Base-by-base conservation (phyloP, 176 grass and related monocot genomes). In the Dendrocalamus sinicus region DNA sequence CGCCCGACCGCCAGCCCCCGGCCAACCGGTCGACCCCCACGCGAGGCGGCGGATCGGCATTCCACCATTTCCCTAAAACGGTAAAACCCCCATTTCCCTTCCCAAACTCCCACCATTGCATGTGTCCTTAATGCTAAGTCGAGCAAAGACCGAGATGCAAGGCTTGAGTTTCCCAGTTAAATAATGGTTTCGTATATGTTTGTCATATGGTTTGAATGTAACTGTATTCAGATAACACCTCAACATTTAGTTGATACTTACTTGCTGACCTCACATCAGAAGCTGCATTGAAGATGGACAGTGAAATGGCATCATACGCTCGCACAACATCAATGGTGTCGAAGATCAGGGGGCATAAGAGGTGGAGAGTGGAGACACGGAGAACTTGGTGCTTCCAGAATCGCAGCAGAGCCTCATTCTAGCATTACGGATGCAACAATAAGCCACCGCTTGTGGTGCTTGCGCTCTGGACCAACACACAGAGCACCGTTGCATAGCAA, bases 371-470 rank as follows among this genome's bases (percentile, higher is more conserved):
- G 17, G 78, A 92, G 32, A 67, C 14, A 4, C 0, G 30, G 53
- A 37, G 50, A 59, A 66, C 47, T 73, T 87, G 50, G 32, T 88
- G 46, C 72, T 72, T 9, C 63, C 57, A 69, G 81, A 50, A 15
- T 80, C 43, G 48, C 65, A 85, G n/a, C 85, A 55, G 70, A 75
- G 72, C 51, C 69, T 78, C 40, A 69, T 82, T 62, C 26, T 9
- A 86, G 83, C 30, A 69, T 85, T 10, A 83, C 81, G 20, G 52
- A 70, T 77, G 84, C 55, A 46, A 47, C 64, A 92, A 63, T 39
- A 84, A 71, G n/a, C n/a, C n/a, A n/a, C n/a, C n/a, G n/a, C n/a
- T n/a, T n/a, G n/a, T n/a, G n/a, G n/a, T n/a, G n/a, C n/a, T n/a
- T n/a, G n/a, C n/a, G n/a, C n/a, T n/a, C n/a, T n/a, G n/a, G n/a